Base-by-base conservation (phyloP, 345 rosid genomes). In the Carallia pectinifolia region DNA sequence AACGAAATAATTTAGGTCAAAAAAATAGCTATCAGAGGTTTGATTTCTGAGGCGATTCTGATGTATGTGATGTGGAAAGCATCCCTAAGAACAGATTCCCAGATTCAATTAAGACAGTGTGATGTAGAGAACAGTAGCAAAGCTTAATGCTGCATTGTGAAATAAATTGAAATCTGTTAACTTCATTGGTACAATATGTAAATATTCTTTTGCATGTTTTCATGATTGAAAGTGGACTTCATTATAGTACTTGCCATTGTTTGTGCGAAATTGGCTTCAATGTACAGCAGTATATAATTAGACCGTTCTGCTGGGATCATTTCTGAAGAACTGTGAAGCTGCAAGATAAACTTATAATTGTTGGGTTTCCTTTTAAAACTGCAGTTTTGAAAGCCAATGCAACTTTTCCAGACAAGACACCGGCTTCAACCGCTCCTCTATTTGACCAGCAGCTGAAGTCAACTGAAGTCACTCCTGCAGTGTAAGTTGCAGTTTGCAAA, bases 301-400 rank as follows among this genome's bases (percentile, higher is more conserved):
- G 12, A 53, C 44, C 7, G 19, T 54, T 36, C 18, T 66, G 47
- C 19, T 29, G n/a, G 6, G 17, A n/a, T 65, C 58, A 6, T 34
- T 34, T 31, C 13, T 33, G 34, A 31, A 52, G 44, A 50, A n/a
- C 6, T 47, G 44, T n/a, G 8, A 29, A 12, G 29, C 50, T 47
- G 56, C 9, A 9, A 2, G 39, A 31, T 2, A 13, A 33, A n/a
- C 34, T 23, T 64, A 19, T 47, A 16, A 12, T 64, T 15, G 23
- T 23, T 44, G 33, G 27, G n/a, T 39, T n/a, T 58, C 23, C 40
- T 19, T 23, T 56, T 0, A 4, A 27, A 55, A 12, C 29, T 88
- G 81, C 92, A 95, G 99, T 95, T 80, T 74, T 95, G 73, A 92
- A 95, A 82, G 83, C 89, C 68, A 85, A 76, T 86, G 81, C 92